These are phyloP conservation scores for Ottelia alismoides DNA, from an alignment of 106 monocot genomes.

Conservation along the genomic window DNA sequence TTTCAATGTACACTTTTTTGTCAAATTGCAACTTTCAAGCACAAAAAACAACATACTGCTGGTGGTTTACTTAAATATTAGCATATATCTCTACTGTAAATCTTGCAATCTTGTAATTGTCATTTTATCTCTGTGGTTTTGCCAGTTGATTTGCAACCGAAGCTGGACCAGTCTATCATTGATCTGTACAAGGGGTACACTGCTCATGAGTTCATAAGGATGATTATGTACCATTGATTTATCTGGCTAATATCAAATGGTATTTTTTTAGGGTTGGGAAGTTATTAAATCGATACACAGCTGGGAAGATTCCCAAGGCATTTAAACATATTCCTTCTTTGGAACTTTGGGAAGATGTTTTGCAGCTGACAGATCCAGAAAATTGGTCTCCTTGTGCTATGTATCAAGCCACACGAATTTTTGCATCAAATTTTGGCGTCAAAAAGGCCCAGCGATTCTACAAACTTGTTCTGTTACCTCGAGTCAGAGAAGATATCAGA, in stretches of 20 bases:
- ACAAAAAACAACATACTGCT: too few relatives aligned
- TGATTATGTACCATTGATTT: too few relatives aligned
- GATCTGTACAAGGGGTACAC: constrained; percentile 79
- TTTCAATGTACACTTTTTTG: too few relatives aligned
- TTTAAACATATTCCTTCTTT: constrained; percentile 77
- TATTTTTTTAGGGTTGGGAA: constrained; percentile 53
- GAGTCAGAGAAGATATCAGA: constrained; percentile 87
- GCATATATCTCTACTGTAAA: too few relatives aligned
- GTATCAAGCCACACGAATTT: constrained; percentile 87
- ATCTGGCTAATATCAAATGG: too few relatives aligned
- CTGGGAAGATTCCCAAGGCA: constrained; percentile 82
- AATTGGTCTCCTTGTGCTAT: constrained; percentile 96
- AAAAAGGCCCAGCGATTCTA: constrained; percentile 68
- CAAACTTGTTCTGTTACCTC: constrained; percentile 66
- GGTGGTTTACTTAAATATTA: too few relatives aligned
- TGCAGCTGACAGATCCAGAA: constrained; percentile 79
- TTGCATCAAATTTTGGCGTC: constrained; percentile 63
- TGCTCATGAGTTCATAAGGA: too few relatives aligned
- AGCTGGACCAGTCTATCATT: constrained; percentile 55
- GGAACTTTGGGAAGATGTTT: constrained; percentile 73
- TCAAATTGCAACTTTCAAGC: too few relatives aligned
- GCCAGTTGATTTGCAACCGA: constrained; percentile 38
- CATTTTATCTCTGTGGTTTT: too few relatives aligned
- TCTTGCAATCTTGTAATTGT: too few relatives aligned
- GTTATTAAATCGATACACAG: constrained; percentile 75